Conservation (phyloP, 352 stramenopile genomes). For the Phytophthora pinifolia region DNA sequence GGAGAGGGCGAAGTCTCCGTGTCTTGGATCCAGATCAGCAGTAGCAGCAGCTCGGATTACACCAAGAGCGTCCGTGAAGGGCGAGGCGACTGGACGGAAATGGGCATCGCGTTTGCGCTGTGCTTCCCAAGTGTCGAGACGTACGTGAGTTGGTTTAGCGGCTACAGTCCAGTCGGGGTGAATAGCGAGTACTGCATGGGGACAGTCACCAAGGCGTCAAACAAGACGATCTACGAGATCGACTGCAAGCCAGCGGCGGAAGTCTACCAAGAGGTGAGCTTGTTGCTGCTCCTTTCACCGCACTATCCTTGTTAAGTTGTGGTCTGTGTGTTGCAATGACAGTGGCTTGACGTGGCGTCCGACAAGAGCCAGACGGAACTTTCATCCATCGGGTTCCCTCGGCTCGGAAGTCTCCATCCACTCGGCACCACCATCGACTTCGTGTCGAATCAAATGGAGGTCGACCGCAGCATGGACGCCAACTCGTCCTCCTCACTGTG, state of each 20-base stretch:
- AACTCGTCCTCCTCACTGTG: slow-evolving; percentile 64
- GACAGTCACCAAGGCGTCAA: slow-evolving; percentile 81
- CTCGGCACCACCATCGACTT: slow-evolving; percentile 84
- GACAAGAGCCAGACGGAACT: slow-evolving; percentile 75
- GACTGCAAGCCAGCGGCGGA: slow-evolving; percentile 79
- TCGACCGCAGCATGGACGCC: slow-evolving; percentile 49
- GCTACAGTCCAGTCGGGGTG: slow-evolving; percentile 75
- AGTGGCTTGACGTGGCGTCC: slow-evolving; percentile 82
- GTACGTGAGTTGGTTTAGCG: slow-evolving; percentile 87
- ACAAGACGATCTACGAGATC: slow-evolving; percentile 88
- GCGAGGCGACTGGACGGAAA: slow-evolving; percentile 78
- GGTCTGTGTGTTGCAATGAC: slow-evolving; percentile 44
- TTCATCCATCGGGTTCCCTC: slow-evolving; percentile 76
- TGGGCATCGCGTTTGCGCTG: slow-evolving; percentile 78
- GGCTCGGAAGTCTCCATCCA: slow-evolving; percentile 80
- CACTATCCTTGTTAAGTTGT: background rate
- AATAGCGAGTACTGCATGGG: slow-evolving; percentile 86
- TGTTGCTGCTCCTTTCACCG: background rate
- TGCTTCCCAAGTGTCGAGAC: slow-evolving; percentile 88
- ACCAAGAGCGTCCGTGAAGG: slow-evolving; percentile 75
- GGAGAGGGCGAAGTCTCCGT: slow-evolving; percentile 64
- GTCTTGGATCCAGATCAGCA: slow-evolving; percentile 89
- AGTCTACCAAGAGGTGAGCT: slow-evolving; percentile 75
- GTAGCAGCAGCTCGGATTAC: slow-evolving; percentile 77
- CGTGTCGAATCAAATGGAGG: slow-evolving; percentile 69